phyloP scores from a whole-genome alignment of 805 yeast genomes.

The Schizosaccharomyces octosporus region DNA sequence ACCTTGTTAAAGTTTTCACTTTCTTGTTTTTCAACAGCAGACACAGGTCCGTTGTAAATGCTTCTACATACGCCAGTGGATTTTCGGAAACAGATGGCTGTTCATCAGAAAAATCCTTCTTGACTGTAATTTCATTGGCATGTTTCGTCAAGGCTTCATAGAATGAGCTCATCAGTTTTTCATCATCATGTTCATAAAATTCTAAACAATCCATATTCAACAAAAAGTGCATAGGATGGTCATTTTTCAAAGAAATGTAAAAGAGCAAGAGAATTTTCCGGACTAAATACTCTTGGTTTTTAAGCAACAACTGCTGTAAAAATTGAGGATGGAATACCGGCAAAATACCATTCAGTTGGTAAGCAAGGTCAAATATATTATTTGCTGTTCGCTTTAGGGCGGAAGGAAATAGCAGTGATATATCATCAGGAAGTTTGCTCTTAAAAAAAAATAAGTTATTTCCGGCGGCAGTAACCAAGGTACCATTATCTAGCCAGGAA shows the following conservation, averaged over 20 bases:
- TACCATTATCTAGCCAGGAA: conserved; percentile 59
- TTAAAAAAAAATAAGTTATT: conserved; percentile 73
- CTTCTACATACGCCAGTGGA: background rate
- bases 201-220: background rate
- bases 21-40: conserved; percentile 21
- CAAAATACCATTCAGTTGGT: conserved; percentile 66
- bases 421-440: conserved; percentile 29
- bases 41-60: conserved; percentile 1
- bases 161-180: background rate
- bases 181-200: background rate
- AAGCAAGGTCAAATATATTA: conserved; percentile 38
- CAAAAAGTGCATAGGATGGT: background rate
- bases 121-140: background rate
- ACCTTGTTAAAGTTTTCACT: background rate
- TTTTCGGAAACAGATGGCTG: background rate
- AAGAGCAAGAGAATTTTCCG: background rate
- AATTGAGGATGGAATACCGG: conserved; percentile 84
- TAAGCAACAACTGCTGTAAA: conserved; percentile 29
- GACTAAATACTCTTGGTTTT: background rate
- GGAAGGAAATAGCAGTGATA: conserved; percentile 30
- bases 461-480: conserved; percentile 64
- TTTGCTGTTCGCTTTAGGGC: conserved; percentile 18
- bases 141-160: background rate
- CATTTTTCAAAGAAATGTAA: background rate
- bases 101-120: background rate